Evolutionary conservation across 345 rosid species (phyloP), one percentile per base, ranked within the genome.

Genomic region (Syzygium jambos): DNA sequence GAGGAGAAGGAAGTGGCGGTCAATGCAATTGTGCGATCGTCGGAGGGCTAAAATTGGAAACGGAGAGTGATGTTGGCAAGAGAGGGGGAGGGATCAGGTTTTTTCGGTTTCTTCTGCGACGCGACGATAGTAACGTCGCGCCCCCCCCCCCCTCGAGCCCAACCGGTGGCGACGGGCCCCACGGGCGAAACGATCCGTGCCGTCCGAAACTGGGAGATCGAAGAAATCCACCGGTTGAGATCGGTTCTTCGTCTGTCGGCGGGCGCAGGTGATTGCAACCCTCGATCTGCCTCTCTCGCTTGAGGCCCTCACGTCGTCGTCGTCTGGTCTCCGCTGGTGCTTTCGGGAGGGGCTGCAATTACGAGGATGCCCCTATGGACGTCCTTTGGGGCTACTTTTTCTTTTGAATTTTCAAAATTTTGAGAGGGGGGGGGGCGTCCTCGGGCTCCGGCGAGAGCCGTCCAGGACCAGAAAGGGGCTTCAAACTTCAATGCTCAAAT

Each of bases 1-100:
- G 29, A 52, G 77, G 19, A 38, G 57, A 83, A 88, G 90, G 57
- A 85, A 88, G 90, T 89, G 90, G 90, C 89, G 61, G 88, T 55
- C 54, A 85, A 68, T 59, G 92, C 88, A 86, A 90, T 78, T 88
- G 86, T 41, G 6, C 5, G 15, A 41, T 21, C 17, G 30, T 84
- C 77, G 27, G 29, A 22, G 52, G 90, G 85, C 14, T 55, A 51
- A 52, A 85, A 80, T 11, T 21, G 78, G 85, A 61, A 85, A 86
- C 49, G 86, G 87, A 80, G 90, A 87, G 85, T 68, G 88, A 77
- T 88, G 88, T 57, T 85, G n/a, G n/a, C n/a, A n/a, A 7, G 57
- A 7, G 23, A 54, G 27, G 2, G 52, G 10, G 52, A 41, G 52
- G 12, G 52, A 73, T 78, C 51, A 30, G 56, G n/a, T 3, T 51